A percentile compares a stretch with the other conserved stretches of the same genome.
These are phyloP conservation scores for Zalaria sp. DNA, from an alignment of 2,329 filamentous ascomycete species.

Conservation along the genomic window DNA sequence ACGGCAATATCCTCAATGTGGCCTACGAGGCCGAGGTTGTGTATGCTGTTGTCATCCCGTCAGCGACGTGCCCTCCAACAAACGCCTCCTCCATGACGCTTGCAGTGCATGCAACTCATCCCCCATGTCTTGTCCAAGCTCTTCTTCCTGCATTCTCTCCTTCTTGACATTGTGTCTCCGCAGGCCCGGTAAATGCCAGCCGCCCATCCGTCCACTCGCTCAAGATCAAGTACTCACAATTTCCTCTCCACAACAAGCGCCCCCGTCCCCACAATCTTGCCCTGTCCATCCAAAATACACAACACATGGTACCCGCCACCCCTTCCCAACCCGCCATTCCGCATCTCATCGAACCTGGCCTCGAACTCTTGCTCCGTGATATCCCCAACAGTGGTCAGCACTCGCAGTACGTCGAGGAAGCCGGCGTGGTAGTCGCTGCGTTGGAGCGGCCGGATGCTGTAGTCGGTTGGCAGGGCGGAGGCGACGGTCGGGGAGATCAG, in stretches of 20 bases:
- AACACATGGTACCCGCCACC: conserved; percentile 76
- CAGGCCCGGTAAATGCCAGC: too few relatives aligned
- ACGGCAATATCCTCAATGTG: conserved; percentile 98
- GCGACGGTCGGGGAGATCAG: conserved; percentile 68
- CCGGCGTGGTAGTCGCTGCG: conserved; percentile 64
- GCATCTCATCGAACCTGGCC: conserved; percentile 72
- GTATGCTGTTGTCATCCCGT: conserved; percentile 36
- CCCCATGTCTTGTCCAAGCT: neutral
- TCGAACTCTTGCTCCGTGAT: conserved; percentile 62
- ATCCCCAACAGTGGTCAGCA: conserved; percentile 86
- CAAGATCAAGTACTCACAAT: conserved; percentile 30
- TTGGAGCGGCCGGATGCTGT: conserved; percentile 68
- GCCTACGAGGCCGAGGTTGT: conserved; percentile 68
- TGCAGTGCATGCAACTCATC: neutral
- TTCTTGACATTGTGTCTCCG: neutral
- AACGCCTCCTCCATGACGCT: too few relatives aligned
- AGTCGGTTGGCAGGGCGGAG: conserved; percentile 61
- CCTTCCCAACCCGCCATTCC: conserved; percentile 19
- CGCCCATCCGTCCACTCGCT: too few relatives aligned
- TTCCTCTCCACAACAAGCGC: conserved; percentile 87
- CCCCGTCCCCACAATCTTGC: conserved; percentile 74
- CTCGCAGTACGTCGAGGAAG: conserved; percentile 81
- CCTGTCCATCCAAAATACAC: conserved; percentile 62
- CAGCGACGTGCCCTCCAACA: neutral
- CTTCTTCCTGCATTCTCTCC: neutral